These are phyloP conservation scores for Dalbergia cultrata DNA, from an alignment of 306 rosid genomes.

Conservation along the genomic window DNA sequence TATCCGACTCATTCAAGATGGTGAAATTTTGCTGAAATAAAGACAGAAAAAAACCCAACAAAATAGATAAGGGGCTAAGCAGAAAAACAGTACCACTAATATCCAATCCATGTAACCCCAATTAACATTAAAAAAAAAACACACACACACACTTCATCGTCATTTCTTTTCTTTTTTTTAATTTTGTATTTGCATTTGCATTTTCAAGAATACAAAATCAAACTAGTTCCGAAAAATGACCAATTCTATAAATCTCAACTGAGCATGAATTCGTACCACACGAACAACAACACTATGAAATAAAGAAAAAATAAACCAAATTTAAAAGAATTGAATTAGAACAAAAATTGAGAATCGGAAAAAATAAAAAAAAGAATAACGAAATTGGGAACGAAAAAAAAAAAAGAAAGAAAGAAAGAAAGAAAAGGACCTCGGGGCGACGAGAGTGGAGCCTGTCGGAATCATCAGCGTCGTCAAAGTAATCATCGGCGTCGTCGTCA, in stretches of 20 bases:
- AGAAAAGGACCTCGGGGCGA: slow-evolving; percentile 70
- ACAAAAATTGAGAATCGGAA: not conserved
- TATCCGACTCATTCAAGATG: slow-evolving; percentile 70
- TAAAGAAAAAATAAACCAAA: not conserved
- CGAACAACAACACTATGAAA: not conserved
- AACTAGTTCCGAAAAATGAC: not conserved
- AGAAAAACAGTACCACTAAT: slow-evolving; percentile 1
- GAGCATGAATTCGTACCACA: not conserved
- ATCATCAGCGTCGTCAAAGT: slow-evolving; percentile 56
- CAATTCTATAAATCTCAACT: slow-evolving; percentile 13
- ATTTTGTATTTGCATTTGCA: not conserved
- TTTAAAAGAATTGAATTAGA: not conserved
- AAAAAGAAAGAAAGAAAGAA: too few relatives aligned
- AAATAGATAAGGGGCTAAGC: slow-evolving; percentile 25
- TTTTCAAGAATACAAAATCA: not conserved
- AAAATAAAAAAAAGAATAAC: not conserved
- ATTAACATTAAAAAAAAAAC: not conserved
- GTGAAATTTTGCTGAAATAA: slow-evolving; percentile 73
- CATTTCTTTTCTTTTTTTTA: not conserved
- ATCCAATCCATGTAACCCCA: slow-evolving; percentile 12
- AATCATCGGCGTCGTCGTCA: slow-evolving; percentile 65
- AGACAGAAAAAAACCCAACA: not conserved
- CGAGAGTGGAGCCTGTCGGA: slow-evolving; percentile 61
- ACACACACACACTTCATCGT: not conserved
- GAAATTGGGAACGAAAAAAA: not conserved